phyloP scores from a whole-genome alignment of 2,329 filamentous ascomycete species.

The Cucurbitaria berberidis region DNA sequence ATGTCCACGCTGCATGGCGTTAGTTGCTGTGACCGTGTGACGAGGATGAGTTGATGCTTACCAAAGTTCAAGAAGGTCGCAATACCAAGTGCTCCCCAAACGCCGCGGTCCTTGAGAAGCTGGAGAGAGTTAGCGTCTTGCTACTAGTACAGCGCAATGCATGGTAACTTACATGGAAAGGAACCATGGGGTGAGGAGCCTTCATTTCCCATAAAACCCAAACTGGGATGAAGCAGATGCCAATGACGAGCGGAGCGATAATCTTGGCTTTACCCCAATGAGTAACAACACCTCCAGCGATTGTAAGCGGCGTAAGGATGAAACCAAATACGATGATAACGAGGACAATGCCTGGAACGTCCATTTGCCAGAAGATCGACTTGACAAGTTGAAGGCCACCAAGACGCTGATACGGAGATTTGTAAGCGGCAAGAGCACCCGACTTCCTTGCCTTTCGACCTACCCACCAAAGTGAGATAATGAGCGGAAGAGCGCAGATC shows the following conservation, averaged over 20 bases:
- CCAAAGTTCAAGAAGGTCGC: slow-evolving; percentile 44
- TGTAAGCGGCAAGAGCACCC: slow-evolving; percentile 56
- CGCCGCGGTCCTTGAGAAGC: slow-evolving; percentile 67
- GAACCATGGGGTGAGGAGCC: slow-evolving; percentile 61
- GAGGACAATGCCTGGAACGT: slow-evolving; percentile 57
- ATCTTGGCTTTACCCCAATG: slow-evolving; percentile 61
- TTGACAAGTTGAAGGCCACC: slow-evolving; percentile 47
- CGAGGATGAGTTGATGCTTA: neutral
- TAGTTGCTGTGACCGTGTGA: neutral
- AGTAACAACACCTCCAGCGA: slow-evolving; percentile 56
- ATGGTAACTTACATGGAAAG: slow-evolving; percentile 56
- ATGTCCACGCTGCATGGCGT: slow-evolving; percentile 57
- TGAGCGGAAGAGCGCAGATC: slow-evolving; percentile 61
- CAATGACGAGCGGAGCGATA: slow-evolving; percentile 59
- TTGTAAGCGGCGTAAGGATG: slow-evolving; percentile 60
- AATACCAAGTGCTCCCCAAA: slow-evolving; percentile 69
- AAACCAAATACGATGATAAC: slow-evolving; percentile 57
- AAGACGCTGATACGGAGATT: slow-evolving; percentile 53
- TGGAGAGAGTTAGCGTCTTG: slow-evolving; percentile 38
- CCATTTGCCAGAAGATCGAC: slow-evolving; percentile 64
- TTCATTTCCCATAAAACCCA: slow-evolving; percentile 63
- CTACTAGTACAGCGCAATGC: neutral
- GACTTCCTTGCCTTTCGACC: slow-evolving; percentile 56
- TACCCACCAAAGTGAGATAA: slow-evolving; percentile 60
- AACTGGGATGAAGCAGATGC: slow-evolving; percentile 55